Percentiles rank a stretch among this genome's conserved stretches.
phyloP scores from a whole-genome alignment of 257 asterid genomes.

The Penstemon eatonii region DNA sequence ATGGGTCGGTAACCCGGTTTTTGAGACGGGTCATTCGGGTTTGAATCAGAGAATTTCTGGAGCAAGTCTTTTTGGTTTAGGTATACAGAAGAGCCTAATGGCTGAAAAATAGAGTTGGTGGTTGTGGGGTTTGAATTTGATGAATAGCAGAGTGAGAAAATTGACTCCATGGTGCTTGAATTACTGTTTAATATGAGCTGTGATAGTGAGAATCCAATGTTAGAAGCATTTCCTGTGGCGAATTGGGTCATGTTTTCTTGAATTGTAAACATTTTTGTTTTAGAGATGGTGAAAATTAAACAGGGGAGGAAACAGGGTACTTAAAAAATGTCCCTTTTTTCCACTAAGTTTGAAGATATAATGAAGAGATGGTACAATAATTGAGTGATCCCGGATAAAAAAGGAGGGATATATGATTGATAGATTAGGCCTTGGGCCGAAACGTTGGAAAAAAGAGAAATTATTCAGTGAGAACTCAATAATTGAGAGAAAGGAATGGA shows the following conservation, averaged over 20 bases:
- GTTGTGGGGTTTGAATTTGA: slow-evolving; percentile 13
- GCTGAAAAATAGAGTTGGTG: slow-evolving; percentile 35
- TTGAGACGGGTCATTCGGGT: slow-evolving; percentile 24
- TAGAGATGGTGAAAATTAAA: slow-evolving; percentile 3
- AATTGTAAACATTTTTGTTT: slow-evolving; percentile 33
- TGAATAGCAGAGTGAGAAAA: slow-evolving; percentile 49
- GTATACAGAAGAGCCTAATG: slow-evolving; percentile 65
- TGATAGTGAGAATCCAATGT: slow-evolving; percentile 48
- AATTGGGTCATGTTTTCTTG: slow-evolving; percentile 29
- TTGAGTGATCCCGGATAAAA: slow-evolving; percentile 14
- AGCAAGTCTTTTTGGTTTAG: slow-evolving; percentile 56
- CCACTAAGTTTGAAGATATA: neutral
- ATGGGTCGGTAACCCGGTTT: slow-evolving; percentile 20
- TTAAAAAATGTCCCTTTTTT: slow-evolving; percentile 28
- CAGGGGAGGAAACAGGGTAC: slow-evolving; percentile 31
- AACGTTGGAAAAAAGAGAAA: neutral
- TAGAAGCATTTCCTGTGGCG: slow-evolving; percentile 30
- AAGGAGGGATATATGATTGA: neutral
- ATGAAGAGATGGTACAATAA: neutral
- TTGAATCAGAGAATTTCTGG: slow-evolving; percentile 31
- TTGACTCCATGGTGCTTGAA: slow-evolving; percentile 61
- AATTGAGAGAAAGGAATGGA: neutral
- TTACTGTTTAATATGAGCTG: slow-evolving; percentile 49
- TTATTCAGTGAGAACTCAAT: neutral
- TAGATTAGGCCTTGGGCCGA: neutral